Evolutionary conservation across 176 grass and related monocot species (phyloP).

Genomic region (Luzula sylvatica): DNA sequence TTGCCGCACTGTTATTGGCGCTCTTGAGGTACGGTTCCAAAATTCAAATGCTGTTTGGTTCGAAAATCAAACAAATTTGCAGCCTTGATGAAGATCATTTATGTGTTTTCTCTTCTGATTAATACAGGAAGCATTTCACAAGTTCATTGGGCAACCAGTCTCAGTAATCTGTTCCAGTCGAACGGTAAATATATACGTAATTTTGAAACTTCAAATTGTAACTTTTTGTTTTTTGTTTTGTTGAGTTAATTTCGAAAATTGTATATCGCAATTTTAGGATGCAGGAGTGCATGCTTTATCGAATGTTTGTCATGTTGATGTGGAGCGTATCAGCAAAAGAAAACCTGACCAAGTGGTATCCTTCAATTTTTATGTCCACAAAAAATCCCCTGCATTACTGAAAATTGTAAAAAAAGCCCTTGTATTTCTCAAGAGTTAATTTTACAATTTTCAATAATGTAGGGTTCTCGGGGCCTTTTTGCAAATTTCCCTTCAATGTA

Average conservation of each 20-base stretch:
- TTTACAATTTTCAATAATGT: neutral
- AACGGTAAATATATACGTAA: conserved; percentile 38
- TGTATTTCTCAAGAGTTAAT: neutral
- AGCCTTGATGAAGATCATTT: neutral
- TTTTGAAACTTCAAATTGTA: neutral
- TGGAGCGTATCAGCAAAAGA: conserved; percentile 95
- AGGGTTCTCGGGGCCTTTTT: too few relatives aligned
- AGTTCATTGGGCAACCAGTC: conserved; percentile 75
- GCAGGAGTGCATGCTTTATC: conserved; percentile 89
- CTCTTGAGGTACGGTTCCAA: conserved; percentile 52
- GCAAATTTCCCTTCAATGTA: too few relatives aligned
- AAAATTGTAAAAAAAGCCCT: neutral
- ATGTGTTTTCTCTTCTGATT: conserved; percentile 10
- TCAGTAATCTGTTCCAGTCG: conserved; percentile 70
- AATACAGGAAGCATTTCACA: conserved; percentile 79
- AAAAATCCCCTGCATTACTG: neutral
- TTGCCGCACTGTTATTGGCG: conserved; percentile 73
- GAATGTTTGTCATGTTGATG: conserved; percentile 92
- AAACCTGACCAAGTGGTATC: conserved; percentile 79
- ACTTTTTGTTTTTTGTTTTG: neutral
- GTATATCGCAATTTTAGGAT: conserved; percentile 40
- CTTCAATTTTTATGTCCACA: neutral
- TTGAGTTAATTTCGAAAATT: conserved; percentile 14
- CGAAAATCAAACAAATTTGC: neutral
- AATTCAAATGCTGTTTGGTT: neutral